Conservation (phyloP, 495 filamentous ascomycete species). For the Penicillium macrosclerotiorum region DNA sequence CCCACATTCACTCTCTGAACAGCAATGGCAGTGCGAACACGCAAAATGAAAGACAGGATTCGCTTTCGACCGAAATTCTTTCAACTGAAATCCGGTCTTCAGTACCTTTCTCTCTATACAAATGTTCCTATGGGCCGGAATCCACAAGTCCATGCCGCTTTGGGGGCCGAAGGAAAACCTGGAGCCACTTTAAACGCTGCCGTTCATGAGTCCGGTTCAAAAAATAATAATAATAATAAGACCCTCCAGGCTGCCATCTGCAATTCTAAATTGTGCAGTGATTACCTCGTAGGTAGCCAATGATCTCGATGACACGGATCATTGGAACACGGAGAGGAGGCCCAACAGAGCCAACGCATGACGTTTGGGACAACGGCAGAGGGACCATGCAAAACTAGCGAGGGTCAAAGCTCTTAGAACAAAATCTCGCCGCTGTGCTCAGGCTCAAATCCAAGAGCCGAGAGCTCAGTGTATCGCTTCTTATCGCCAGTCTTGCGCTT, state of each 20-base stretch:
- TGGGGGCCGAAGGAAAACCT: no score
- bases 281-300: no score
- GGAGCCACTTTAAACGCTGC: no score
- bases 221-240: no score
- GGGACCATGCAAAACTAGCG: slow-evolving; percentile 5
- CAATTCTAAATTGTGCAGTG: no score
- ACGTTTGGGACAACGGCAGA: not conserved
- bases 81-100: not conserved
- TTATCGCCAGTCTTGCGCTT: slow-evolving; percentile 72
- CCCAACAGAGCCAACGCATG: not conserved
- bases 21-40: not conserved
- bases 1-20: not conserved
- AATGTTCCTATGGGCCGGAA: no score
- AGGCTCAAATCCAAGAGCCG: slow-evolving; percentile 79
- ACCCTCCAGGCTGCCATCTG: no score
- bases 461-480: slow-evolving; percentile 62
- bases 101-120: no score
- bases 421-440: slow-evolving; percentile 77
- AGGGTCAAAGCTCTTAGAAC: slow-evolving; percentile 42
- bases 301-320: no score
- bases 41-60: not conserved
- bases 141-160: no score
- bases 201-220: no score
- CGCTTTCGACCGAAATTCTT: not conserved
- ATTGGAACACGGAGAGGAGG: no score